Evolutionary conservation across 495 filamentous ascomycete species (phyloP).

Genomic region (Aspergillus indologenus): DNA sequence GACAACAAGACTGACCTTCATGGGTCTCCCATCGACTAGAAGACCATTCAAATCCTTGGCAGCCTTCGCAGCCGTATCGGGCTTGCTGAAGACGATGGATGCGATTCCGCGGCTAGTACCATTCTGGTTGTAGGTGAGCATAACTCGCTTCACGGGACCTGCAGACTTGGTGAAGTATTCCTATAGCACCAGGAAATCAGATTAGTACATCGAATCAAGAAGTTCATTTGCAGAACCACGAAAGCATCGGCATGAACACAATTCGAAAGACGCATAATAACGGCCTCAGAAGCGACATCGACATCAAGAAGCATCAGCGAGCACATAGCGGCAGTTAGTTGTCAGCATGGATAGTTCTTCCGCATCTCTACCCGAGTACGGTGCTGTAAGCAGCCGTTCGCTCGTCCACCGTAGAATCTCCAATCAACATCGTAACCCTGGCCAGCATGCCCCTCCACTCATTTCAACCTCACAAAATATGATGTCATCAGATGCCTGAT

Average conservation of each 20-base stretch:
- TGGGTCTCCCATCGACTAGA: slow-evolving; percentile 80
- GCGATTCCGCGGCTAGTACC: slow-evolving; percentile 88
- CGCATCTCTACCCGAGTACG: not conserved
- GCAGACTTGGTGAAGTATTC: slow-evolving; percentile 90
- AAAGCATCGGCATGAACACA: slow-evolving; percentile 24
- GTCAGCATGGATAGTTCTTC: slow-evolving; percentile 3
- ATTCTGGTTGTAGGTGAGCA: slow-evolving; percentile 88
- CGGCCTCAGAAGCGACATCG: slow-evolving; percentile 26
- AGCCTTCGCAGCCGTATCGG: slow-evolving; percentile 77
- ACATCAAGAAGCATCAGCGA: slow-evolving; percentile 61
- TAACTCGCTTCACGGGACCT: slow-evolving; percentile 83
- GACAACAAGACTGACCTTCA: slow-evolving; percentile 70
- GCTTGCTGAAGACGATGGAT: slow-evolving; percentile 71
- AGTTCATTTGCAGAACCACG: slow-evolving; percentile 18
- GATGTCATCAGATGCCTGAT: not conserved
- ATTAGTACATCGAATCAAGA: slow-evolving; percentile 42
- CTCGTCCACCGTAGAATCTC: not conserved
- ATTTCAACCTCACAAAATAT: not conserved
- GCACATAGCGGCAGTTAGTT: slow-evolving; percentile 63
- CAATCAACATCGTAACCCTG: not conserved
- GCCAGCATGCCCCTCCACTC: not conserved
- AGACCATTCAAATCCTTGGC: slow-evolving; percentile 79
- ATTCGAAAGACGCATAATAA: slow-evolving; percentile 29
- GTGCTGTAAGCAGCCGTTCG: not conserved
- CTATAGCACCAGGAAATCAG: slow-evolving; percentile 55